Percentiles rank a stretch among this genome's conserved stretches.
Evolutionary conservation across 495 filamentous ascomycete species (phyloP).

Genomic region (Hypoxylon lenormandii): DNA sequence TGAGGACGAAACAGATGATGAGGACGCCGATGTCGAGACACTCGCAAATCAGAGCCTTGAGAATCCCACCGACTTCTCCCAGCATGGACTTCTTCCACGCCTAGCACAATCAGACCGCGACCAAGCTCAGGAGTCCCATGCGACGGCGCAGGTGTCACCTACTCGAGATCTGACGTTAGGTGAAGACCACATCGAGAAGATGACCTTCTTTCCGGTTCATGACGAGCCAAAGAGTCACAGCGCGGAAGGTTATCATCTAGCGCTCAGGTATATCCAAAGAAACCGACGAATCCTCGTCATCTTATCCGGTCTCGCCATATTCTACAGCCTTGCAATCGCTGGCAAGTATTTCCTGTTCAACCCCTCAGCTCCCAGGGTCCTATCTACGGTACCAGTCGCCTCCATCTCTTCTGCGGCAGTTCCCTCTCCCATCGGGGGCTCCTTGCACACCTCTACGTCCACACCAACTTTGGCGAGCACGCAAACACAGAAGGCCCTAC

Average conservation of each 20-base stretch:
- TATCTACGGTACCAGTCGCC: slow-evolving; percentile 51
- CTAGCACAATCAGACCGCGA: slow-evolving; percentile 22
- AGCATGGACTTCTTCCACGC: slow-evolving; percentile 37
- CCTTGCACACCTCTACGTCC: slow-evolving; percentile 16
- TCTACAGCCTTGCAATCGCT: slow-evolving; percentile 40
- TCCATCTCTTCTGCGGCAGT: slow-evolving; percentile 41
- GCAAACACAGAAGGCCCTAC: slow-evolving; percentile 41
- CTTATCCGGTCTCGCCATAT: slow-evolving; percentile 37
- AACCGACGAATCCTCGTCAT: slow-evolving; percentile 33
- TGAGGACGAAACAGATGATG: slow-evolving; percentile 45
- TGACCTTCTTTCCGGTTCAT: background rate
- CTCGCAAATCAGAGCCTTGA: slow-evolving; percentile 48
- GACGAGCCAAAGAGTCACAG: background rate
- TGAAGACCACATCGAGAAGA: background rate
- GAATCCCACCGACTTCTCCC: slow-evolving; percentile 49
- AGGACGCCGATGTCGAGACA: slow-evolving; percentile 52
- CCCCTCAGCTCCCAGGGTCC: slow-evolving; percentile 33
- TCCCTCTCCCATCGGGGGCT: slow-evolving; percentile 20
- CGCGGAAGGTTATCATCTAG: slow-evolving; percentile 11
- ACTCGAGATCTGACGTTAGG: background rate
- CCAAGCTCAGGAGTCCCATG: slow-evolving; percentile 16
- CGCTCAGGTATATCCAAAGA: slow-evolving; percentile 29
- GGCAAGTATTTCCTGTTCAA: slow-evolving; percentile 38
- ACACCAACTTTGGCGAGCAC: slow-evolving; percentile 21
- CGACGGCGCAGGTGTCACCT: slow-evolving; percentile 11